Evolutionary conservation across 495 filamentous ascomycete genomes (phyloP).

Genomic region (Zalerion maritima): DNA sequence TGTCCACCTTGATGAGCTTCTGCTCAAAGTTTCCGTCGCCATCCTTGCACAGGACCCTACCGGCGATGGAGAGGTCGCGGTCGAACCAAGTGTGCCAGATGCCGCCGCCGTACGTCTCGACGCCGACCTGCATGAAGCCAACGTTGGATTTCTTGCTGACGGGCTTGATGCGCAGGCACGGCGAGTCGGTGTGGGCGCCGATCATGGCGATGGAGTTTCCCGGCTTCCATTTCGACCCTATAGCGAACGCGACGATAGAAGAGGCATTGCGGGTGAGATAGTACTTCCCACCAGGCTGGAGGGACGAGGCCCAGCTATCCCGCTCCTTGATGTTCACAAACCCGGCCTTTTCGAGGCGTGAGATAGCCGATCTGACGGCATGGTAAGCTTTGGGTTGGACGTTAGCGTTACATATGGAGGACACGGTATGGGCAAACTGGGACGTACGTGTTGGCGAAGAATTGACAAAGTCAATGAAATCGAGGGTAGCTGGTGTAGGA

Average conservation of each 20-base stretch:
- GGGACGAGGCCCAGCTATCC: conserved; percentile 68
- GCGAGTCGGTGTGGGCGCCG: conserved; percentile 93
- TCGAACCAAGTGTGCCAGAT: conserved; percentile 85
- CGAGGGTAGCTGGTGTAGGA: conserved; percentile 49
- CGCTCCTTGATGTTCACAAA: conserved; percentile 84
- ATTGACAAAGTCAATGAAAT: conserved; percentile 89
- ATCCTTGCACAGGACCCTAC: conserved; percentile 68
- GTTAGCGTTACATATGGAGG: conserved; percentile 8
- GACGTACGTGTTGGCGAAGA: conserved; percentile 80
- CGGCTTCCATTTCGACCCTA: conserved; percentile 84
- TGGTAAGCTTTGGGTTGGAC: conserved; percentile 59
- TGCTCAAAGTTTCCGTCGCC: conserved; percentile 61
- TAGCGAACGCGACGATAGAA: conserved; percentile 85
- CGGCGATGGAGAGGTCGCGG: conserved; percentile 81
- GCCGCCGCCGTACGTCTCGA: conserved; percentile 92
- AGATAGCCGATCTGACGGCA: conserved; percentile 66
- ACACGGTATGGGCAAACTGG: conserved; percentile 1
- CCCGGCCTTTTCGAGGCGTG: conserved; percentile 61
- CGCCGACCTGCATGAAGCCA: conserved; percentile 90
- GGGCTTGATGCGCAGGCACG: conserved; percentile 80
- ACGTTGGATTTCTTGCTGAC: conserved; percentile 70
- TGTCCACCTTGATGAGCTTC: conserved; percentile 79
- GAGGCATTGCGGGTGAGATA: conserved; percentile 91
- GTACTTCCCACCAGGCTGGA: conserved; percentile 85
- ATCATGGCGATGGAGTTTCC: conserved; percentile 92